Conservation (phyloP, 192 early-diverging fungal species). For the Dispira parvispora region DNA sequence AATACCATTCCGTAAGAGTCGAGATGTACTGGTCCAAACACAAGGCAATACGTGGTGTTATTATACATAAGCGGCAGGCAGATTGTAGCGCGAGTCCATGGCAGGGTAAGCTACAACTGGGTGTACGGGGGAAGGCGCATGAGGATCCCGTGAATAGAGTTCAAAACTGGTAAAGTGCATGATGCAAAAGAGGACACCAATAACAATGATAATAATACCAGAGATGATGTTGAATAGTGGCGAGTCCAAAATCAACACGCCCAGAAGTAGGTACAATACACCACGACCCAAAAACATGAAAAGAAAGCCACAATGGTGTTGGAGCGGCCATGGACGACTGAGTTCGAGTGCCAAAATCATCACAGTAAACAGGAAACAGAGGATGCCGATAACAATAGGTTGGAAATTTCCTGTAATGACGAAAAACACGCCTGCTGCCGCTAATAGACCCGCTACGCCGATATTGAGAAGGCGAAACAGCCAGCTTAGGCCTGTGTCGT, state of each 20-base stretch:
- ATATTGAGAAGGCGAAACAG: conserved; percentile 8
- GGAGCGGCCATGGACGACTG: conserved; percentile 8
- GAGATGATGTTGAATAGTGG: conserved; percentile 2
- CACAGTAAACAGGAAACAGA: conserved; percentile 1
- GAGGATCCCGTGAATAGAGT: conserved; percentile 3
- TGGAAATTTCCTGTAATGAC: conserved; percentile 8
- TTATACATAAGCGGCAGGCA: conserved; percentile 11
- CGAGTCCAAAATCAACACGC: neutral
- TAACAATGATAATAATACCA: neutral
- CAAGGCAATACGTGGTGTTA: neutral
- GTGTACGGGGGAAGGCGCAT: conserved; percentile 8
- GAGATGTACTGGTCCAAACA: neutral
- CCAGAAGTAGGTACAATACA: conserved; percentile 5
- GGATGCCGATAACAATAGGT: conserved; percentile 6
- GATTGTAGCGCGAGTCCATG: conserved; percentile 9
- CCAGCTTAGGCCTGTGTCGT: conserved; percentile 10
- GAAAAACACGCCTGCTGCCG: conserved; percentile 2
- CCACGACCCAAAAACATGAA: conserved; percentile 11
- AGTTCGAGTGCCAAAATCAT: conserved; percentile 4
- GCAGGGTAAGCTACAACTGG: conserved; percentile 4
- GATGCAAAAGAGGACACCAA: conserved; percentile 7
- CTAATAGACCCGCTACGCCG: neutral
- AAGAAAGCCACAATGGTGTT: conserved; percentile 3
- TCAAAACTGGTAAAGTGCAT: conserved; percentile 12
- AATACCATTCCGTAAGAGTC: neutral